These are phyloP conservation scores for Kwoniella bestiolae DNA, from an alignment of 768 basidiomycete species.

Conservation along the genomic window DNA sequence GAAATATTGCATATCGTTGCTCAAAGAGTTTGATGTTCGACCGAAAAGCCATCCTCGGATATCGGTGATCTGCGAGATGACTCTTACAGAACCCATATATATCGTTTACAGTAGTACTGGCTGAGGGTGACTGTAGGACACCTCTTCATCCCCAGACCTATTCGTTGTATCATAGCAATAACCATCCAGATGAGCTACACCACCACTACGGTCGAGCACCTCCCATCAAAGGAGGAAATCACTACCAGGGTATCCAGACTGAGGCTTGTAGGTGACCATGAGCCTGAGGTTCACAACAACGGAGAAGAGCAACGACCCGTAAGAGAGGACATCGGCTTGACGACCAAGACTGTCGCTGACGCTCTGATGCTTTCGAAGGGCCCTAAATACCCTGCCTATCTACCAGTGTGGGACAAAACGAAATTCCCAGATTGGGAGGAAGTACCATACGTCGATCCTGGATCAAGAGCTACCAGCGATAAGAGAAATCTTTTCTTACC, in stretches of 20 bases:
- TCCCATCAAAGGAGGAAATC: constrained; percentile 1
- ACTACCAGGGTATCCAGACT: neutral
- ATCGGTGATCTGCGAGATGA: no score
- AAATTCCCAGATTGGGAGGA: constrained; percentile 34
- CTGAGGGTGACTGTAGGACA: no score
- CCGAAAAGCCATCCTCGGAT: no score
- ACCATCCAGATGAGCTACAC: neutral
- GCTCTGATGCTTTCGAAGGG: neutral
- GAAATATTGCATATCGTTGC: no score
- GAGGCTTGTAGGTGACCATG: neutral
- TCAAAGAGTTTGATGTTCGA: no score
- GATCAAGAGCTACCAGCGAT: constrained; percentile 2
- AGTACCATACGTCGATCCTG: constrained; percentile 1
- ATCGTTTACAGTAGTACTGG: no score
- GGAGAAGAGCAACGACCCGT: neutral
- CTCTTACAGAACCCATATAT: no score
- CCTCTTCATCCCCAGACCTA: neutral
- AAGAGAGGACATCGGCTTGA: neutral
- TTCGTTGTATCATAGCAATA: neutral
- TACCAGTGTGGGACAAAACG: constrained; percentile 24
- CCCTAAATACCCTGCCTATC: constrained; percentile 27
- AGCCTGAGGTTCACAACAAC: neutral
- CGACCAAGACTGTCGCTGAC: no score
- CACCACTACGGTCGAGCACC: neutral
- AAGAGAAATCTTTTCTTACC: constrained; percentile 2